Evolutionary conservation across 768 basidiomycete genomes (phyloP).

Genomic region (Leccinum subtestaceum): DNA sequence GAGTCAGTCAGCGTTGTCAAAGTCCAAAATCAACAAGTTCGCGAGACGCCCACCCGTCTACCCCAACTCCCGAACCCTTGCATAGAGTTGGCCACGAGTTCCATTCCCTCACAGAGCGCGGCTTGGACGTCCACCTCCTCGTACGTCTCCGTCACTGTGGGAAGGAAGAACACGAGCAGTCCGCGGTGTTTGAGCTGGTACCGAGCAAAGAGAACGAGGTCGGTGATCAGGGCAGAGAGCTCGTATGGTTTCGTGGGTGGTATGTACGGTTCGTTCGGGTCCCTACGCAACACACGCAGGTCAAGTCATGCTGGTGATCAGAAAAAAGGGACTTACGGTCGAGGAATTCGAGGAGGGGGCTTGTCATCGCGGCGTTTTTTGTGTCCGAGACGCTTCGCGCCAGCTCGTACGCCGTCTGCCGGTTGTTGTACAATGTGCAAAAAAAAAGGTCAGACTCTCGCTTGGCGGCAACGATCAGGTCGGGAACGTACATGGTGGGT

Average conservation of each 20-base stretch:
- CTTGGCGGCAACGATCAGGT: background rate
- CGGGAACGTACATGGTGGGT: conserved; percentile 78
- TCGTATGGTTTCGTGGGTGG: conserved; percentile 94
- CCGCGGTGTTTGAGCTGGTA: conserved; percentile 84
- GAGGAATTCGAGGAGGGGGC: conserved; percentile 33
- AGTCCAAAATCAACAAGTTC: background rate
- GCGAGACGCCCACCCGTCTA: conserved; percentile 59
- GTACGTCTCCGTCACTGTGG: conserved; percentile 89
- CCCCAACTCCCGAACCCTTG: conserved; percentile 97
- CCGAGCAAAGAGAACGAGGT: conserved; percentile 79
- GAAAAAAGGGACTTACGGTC: conserved; percentile 40
- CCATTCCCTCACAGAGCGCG: conserved; percentile 85
- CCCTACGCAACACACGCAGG: conserved; percentile 8
- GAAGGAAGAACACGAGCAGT: conserved; percentile 92
- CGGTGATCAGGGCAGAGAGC: conserved; percentile 74
- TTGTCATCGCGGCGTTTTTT: conserved; percentile 43
- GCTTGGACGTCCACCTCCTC: conserved; percentile 79
- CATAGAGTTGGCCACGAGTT: conserved; percentile 80
- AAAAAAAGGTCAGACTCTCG: background rate
- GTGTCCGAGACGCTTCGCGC: conserved; percentile 77
- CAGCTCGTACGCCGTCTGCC: conserved; percentile 89
- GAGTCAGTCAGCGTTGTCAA: background rate
- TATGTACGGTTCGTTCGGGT: conserved; percentile 67
- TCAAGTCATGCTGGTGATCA: background rate
- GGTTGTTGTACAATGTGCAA: background rate